A percentile compares a stretch with the other conserved stretches of the same genome.
These are phyloP conservation scores for Ministeria vibrans DNA, from an alignment of 78 protist species.

Conservation along the genomic window DNA sequence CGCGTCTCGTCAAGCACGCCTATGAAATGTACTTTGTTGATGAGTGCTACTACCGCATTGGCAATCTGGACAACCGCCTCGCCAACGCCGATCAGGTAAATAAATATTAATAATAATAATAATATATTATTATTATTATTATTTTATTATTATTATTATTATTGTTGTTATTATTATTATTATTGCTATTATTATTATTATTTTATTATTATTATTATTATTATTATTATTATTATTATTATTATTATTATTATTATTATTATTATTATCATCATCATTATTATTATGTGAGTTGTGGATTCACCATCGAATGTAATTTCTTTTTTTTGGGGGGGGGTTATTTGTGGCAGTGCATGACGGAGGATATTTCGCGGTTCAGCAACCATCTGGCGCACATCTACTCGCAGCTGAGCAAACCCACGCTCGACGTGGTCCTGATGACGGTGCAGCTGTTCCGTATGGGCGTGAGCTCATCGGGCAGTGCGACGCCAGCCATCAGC, in stretches of 20 bases:
- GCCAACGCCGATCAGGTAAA: slow-evolving; percentile 37
- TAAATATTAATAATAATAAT: too few species aligned
- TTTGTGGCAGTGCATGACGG: slow-evolving; percentile 17
- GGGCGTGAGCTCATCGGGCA: neutral
- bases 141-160: too few species aligned
- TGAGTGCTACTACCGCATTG: slow-evolving; percentile 15
- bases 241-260: too few species aligned
- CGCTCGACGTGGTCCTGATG: slow-evolving; percentile 28
- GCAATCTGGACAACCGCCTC: slow-evolving; percentile 28
- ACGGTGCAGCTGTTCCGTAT: slow-evolving; percentile 8
- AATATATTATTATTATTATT: too few species aligned
- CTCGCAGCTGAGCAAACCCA: slow-evolving; percentile 35
- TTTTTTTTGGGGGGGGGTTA: too few species aligned
- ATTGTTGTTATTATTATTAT: too few species aligned
- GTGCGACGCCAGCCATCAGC: neutral
- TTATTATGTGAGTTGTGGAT: too few species aligned
- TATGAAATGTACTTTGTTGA: neutral
- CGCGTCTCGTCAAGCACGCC: slow-evolving; percentile 18
- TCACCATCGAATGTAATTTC: too few species aligned
- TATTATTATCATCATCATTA: too few species aligned
- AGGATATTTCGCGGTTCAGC: slow-evolving; percentile 17
- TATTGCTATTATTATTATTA: too few species aligned
- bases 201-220: too few species aligned
- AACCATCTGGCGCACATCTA: slow-evolving; percentile 15
- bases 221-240: too few species aligned